A percentile compares a stretch with the other conserved stretches of the same genome.
Evolutionary conservation across 2,329 filamentous ascomycete genomes (phyloP).

Genomic region (Pleurostoma richardsiae): DNA sequence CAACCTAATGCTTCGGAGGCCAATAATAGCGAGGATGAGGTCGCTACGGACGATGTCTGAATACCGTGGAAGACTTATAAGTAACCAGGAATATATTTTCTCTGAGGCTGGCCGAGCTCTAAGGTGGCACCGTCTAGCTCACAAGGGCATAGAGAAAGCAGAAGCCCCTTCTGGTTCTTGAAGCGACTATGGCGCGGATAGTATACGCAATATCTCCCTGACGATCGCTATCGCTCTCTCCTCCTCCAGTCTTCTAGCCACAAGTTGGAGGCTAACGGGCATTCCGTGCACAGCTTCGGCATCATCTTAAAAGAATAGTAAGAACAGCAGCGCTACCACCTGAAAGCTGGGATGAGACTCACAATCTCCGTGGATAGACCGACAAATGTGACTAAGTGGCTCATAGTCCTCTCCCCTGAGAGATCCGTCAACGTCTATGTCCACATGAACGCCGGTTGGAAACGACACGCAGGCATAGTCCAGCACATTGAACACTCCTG

Average conservation of each 20-base stretch:
- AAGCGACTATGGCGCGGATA: no score
- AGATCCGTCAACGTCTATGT: constrained; percentile 29
- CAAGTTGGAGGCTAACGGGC: constrained; percentile 33
- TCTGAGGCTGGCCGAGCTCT: no score
- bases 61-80: no score
- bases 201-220: constrained; percentile 11
- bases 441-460: constrained; percentile 33
- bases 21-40: no score
- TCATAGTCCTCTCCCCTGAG: constrained; percentile 17
- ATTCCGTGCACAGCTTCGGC: constrained; percentile 31
- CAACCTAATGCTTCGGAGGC: no score
- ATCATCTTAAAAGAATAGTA: constrained; percentile 24
- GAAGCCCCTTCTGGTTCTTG: no score
- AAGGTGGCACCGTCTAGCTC: no score
- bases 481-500: constrained; percentile 43
- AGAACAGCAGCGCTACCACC: background rate
- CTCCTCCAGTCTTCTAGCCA: constrained; percentile 34
- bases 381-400: constrained; percentile 30
- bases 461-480: constrained; percentile 44
- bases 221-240: constrained; percentile 32
- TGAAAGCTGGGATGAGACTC: constrained; percentile 14
- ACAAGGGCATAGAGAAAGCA: no score
- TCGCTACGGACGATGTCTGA: no score
- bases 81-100: no score
- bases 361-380: constrained; percentile 35